Evolutionary conservation across 768 basidiomycete genomes (phyloP).

Genomic region (Cystobasidium onofrii): DNA sequence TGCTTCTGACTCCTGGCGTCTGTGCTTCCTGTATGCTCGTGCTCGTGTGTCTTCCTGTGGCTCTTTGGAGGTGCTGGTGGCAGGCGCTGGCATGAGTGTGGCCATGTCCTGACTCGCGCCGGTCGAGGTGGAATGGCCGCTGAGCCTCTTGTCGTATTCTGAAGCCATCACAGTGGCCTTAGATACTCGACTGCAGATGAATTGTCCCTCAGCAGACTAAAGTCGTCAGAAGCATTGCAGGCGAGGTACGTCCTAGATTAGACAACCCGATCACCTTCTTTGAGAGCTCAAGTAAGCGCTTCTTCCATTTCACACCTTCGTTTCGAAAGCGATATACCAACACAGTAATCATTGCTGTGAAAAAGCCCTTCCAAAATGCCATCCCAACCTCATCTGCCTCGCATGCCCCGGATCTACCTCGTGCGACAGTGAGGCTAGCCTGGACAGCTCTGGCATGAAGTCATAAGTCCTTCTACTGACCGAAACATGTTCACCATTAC

Average conservation of each 20-base stretch:
- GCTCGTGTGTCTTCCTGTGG: not conserved
- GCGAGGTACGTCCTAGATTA: too few relatives aligned
- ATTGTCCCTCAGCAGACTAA: too few relatives aligned
- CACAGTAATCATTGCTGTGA: too few relatives aligned
- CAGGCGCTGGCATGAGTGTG: not conserved
- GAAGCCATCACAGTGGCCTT: not conserved
- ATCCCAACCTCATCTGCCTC: constrained; percentile 30
- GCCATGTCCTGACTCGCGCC: not conserved
- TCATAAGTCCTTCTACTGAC: not conserved
- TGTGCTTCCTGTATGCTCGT: not conserved
- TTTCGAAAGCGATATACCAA: too few relatives aligned
- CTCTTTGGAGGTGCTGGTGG: not conserved
- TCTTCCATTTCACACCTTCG: too few relatives aligned
- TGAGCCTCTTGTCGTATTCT: not conserved
- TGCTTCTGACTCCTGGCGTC: not conserved
- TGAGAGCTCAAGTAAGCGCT: too few relatives aligned
- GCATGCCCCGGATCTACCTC: constrained; percentile 29
- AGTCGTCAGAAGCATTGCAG: too few relatives aligned
- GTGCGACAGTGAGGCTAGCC: constrained; percentile 10
- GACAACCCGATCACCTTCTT: too few relatives aligned
- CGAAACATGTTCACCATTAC: too few relatives aligned
- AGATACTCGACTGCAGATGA: too few relatives aligned
- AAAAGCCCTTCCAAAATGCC: not conserved
- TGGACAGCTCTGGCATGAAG: not conserved
- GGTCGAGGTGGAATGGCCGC: not conserved